These are phyloP conservation scores for Ephemerocybe angulata DNA, from an alignment of 768 basidiomycete genomes.

Conservation along the genomic window DNA sequence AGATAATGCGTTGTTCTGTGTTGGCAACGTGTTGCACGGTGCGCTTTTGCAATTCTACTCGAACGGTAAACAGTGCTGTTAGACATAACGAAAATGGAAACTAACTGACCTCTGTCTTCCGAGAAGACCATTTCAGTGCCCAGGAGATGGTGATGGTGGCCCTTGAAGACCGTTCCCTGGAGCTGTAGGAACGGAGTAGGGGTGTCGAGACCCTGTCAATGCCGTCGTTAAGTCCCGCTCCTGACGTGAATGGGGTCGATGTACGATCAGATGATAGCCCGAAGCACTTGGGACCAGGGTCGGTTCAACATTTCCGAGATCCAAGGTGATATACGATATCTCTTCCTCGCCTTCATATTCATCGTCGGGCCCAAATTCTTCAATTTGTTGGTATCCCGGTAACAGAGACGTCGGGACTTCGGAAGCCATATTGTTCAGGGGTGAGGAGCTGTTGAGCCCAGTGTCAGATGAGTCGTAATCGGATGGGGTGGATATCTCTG, in stretches of 20 bases:
- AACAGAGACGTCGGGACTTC: conserved; percentile 33
- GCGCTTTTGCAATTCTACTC: conserved; percentile 42
- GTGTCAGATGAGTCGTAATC: no score
- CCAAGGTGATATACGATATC: conserved; percentile 68
- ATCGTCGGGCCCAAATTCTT: conserved; percentile 62
- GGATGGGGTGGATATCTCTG: no score
- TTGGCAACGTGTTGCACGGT: conserved; percentile 54
- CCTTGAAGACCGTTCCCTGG: conserved; percentile 71
- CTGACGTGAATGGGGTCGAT: conserved; percentile 22
- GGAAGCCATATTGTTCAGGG: conserved; percentile 1
- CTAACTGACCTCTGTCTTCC: conserved; percentile 53
- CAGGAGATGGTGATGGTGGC: conserved; percentile 60
- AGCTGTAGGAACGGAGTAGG: conserved; percentile 75
- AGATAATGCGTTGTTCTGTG: conserved; percentile 67
- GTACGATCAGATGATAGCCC: conserved; percentile 70
- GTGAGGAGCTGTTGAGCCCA: neutral
- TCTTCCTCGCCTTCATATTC: conserved; percentile 63
- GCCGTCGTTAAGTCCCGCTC: neutral
- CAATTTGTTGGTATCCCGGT: conserved; percentile 65
- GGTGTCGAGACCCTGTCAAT: conserved; percentile 66
- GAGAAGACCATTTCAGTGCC: conserved; percentile 77
- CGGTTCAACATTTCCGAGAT: conserved; percentile 69
- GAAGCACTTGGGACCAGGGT: conserved; percentile 70
- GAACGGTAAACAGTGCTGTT: neutral
- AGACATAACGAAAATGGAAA: neutral